These are phyloP conservation scores for Erysimum cheiri DNA, from an alignment of 441 rosid species.

Conservation along the genomic window DNA sequence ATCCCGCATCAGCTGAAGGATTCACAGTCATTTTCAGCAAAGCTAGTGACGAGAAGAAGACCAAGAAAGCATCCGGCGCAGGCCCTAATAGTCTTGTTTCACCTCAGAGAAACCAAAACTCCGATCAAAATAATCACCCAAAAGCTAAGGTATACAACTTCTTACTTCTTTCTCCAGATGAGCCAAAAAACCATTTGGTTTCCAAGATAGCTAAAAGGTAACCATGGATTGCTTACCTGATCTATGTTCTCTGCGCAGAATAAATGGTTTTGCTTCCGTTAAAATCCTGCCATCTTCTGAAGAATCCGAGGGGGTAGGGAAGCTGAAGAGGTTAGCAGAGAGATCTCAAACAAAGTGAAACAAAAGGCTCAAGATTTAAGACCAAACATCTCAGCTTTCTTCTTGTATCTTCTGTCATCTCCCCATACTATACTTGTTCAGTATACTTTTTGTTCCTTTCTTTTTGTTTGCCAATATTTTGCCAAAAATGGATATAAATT, in stretches of 20 bases:
- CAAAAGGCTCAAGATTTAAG: slow-evolving; percentile 8
- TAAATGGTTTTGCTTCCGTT: slow-evolving; percentile 49
- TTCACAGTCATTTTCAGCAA: slow-evolving; percentile 68
- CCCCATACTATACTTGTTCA: slow-evolving; percentile 30
- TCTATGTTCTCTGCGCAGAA: slow-evolving; percentile 38
- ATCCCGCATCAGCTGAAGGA: slow-evolving; percentile 74
- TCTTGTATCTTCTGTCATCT: slow-evolving; percentile 27
- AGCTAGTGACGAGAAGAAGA: slow-evolving; percentile 72
- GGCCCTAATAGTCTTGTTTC: slow-evolving; percentile 36
- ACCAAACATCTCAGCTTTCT: slow-evolving; percentile 25
- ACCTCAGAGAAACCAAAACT: slow-evolving; percentile 40
- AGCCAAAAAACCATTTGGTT: background rate
- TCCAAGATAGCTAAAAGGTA: background rate
- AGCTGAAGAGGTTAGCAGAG: slow-evolving; percentile 30
- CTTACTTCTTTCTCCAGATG: background rate
- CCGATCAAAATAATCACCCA: slow-evolving; percentile 36
- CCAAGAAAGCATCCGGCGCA: slow-evolving; percentile 42
- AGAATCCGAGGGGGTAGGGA: background rate
- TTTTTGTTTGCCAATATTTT: slow-evolving; percentile 32
- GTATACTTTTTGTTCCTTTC: slow-evolving; percentile 28
- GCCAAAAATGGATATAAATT: slow-evolving; percentile 31
- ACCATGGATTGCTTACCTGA: slow-evolving; percentile 27
- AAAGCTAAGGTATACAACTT: slow-evolving; percentile 37
- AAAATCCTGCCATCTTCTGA: slow-evolving; percentile 14
- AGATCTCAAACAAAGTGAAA: slow-evolving; percentile 35